Conservation (phyloP, 805 yeast genomes). For the Starmerella vitae region DNA sequence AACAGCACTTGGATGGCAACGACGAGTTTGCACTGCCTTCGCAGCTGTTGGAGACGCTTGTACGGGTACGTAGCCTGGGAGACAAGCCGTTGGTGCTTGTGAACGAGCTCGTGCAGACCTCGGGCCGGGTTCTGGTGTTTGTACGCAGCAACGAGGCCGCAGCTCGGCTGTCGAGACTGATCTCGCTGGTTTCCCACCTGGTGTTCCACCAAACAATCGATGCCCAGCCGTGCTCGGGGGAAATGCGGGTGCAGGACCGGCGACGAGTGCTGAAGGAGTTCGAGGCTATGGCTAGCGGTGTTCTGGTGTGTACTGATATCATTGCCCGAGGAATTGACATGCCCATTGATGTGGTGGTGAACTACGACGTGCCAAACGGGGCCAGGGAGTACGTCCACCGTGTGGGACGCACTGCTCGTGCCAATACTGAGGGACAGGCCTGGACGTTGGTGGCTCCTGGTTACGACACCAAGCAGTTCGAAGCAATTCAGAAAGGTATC, state of each 20-base stretch:
- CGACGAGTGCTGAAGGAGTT: conserved; percentile 48
- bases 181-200: conserved; percentile 32
- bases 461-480: conserved; percentile 50
- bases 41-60: conserved; percentile 27
- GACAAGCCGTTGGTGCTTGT: conserved; percentile 65
- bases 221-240: conserved; percentile 29
- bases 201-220: conserved; percentile 16
- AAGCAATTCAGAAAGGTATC: conserved; percentile 26
- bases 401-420: conserved; percentile 96
- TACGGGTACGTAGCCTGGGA: conserved; percentile 24
- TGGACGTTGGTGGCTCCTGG: conserved; percentile 60
- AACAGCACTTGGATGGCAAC: conserved; percentile 26
- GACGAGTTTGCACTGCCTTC: conserved; percentile 29
- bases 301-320: conserved; percentile 67
- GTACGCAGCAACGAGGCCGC: conserved; percentile 76
- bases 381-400: conserved; percentile 89
- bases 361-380: conserved; percentile 82
- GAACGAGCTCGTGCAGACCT: conserved; percentile 33
- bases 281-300: conserved; percentile 36
- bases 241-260: conserved; percentile 34
- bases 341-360: conserved; percentile 57
- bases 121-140: conserved; percentile 38
- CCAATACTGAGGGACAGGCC: conserved; percentile 64
- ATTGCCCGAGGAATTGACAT: conserved; percentile 94
- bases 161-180: conserved; percentile 56